Conservation (phyloP, 257 asterid genomes). For the Solanum acaule region DNA sequence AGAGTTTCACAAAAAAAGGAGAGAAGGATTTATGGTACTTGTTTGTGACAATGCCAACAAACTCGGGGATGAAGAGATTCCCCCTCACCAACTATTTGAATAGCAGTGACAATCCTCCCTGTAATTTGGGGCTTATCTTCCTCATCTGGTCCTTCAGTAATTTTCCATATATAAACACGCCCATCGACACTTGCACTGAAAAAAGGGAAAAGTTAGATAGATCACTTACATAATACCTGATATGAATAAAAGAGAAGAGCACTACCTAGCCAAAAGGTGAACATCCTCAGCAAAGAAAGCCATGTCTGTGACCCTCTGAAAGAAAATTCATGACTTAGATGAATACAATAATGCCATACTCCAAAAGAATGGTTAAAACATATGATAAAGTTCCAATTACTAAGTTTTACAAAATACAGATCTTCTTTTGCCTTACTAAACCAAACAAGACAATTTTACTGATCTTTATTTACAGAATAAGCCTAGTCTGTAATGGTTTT, state of each 20-base stretch:
- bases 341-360: background rate
- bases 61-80: constrained; percentile 87
- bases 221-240: background rate
- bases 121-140: constrained; percentile 90
- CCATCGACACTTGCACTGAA: constrained; percentile 96
- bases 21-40: constrained; percentile 30
- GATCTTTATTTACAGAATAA: background rate
- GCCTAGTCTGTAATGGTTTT: background rate
- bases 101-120: constrained; percentile 65
- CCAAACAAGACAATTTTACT: background rate
- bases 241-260: background rate
- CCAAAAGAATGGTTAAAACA: background rate
- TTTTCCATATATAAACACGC: constrained; percentile 87
- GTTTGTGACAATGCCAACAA: constrained; percentile 99
- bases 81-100: constrained; percentile 77
- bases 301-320: constrained; percentile 99
- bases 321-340: constrained; percentile 6
- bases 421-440: background rate
- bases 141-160: constrained; percentile 88
- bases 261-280: constrained; percentile 92
- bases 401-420: background rate
- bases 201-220: constrained; percentile 8
- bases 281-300: constrained; percentile 99
- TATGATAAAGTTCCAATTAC: background rate
- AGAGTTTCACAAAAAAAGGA: background rate